Evolutionary conservation across 192 early-diverging fungal genomes (phyloP).

Genomic region (Pecoramyces ruminantium): DNA sequence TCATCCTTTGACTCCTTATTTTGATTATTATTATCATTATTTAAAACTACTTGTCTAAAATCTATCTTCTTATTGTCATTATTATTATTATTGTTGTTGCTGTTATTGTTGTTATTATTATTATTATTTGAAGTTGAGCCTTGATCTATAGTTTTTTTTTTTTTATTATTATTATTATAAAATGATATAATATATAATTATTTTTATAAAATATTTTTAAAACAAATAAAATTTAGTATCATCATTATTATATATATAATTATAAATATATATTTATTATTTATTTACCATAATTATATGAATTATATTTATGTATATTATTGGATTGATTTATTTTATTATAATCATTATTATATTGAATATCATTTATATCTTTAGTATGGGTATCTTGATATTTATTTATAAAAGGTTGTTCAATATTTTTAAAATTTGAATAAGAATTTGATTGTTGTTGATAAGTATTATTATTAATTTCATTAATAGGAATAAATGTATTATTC

Average conservation of each 20-base stretch:
- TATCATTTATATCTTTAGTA: not conserved
- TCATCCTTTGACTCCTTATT: not conserved
- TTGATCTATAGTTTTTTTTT: not conserved
- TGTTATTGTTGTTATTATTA: not conserved
- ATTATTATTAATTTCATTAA: too few relatives aligned
- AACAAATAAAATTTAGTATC: too few relatives aligned
- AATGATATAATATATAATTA: too few relatives aligned
- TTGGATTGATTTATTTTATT: not conserved
- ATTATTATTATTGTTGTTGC: not conserved
- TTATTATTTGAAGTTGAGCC: not conserved
- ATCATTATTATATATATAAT: too few relatives aligned
- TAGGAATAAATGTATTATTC: too few relatives aligned
- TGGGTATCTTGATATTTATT: not conserved
- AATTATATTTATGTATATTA: not conserved
- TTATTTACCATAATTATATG: too few relatives aligned
- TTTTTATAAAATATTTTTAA: too few relatives aligned
- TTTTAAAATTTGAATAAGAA: too few relatives aligned
- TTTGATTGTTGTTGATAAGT: too few relatives aligned
- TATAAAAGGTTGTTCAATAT: not conserved
- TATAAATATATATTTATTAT: too few relatives aligned
- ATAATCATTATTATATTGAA: not conserved
- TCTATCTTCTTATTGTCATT: not conserved
- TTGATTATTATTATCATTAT: not conserved
- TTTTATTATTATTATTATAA: not conserved
- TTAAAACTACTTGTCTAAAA: not conserved